Conservation (phyloP, 257 asterid genomes). For the Nicotiana tabacum region DNA sequence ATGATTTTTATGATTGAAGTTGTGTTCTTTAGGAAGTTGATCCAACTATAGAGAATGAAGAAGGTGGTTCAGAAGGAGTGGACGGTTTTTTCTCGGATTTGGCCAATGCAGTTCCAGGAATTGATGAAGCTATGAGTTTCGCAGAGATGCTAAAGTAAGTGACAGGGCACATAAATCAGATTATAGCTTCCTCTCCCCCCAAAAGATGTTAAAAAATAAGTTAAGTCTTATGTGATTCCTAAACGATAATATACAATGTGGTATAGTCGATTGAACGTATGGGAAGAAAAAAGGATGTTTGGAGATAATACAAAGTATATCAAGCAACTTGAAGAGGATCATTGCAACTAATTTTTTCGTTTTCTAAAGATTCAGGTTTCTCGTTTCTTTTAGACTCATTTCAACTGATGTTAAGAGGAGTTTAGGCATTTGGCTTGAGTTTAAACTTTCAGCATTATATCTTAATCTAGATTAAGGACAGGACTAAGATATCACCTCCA, state of each 20-base stretch:
- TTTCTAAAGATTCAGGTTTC: background rate
- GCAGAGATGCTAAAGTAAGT: conserved; percentile 94
- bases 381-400: background rate
- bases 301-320: background rate
- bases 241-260: no score
- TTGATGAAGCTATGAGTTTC: conserved; percentile 98
- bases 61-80: conserved; percentile 49
- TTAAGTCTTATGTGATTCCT: no score
- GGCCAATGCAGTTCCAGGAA: conserved; percentile 93
- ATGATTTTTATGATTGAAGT: conserved; percentile 8
- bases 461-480: background rate
- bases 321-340: background rate
- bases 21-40: conserved; percentile 70
- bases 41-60: conserved; percentile 85
- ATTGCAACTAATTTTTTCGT: background rate
- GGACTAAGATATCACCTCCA: background rate
- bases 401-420: background rate
- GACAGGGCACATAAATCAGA: no score
- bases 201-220: background rate
- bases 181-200: background rate
- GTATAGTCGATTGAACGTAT: no score
- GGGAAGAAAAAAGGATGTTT: no score
- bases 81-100: conserved; percentile 88
- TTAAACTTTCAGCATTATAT: background rate
- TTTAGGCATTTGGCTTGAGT: background rate